These are phyloP conservation scores for Pseudopyricularia cyperi DNA, from an alignment of 2,329 filamentous ascomycete species.

Conservation along the genomic window DNA sequence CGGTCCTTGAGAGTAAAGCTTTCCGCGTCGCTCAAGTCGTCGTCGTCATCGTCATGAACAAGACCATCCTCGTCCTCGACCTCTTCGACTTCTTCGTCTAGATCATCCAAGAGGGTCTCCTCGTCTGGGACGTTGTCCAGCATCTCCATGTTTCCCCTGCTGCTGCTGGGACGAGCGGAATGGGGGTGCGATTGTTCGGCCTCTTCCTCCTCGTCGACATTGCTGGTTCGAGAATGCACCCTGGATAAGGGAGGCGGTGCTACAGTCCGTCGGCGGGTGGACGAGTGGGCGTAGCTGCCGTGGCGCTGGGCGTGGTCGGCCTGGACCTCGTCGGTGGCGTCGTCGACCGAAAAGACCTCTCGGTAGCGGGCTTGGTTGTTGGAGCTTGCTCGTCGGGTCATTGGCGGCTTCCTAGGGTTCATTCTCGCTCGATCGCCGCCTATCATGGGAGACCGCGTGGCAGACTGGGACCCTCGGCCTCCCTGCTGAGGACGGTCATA, in stretches of 20 bases:
- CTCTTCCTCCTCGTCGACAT: conserved; percentile 10
- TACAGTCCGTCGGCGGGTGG: conserved; percentile 23
- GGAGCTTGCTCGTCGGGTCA: conserved; percentile 63
- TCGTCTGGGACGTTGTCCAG: conserved; percentile 22
- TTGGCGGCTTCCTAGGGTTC: conserved; percentile 56
- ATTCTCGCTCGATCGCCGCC: conserved; percentile 33
- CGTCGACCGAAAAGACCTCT: conserved; percentile 82
- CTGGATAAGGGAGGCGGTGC: conserved; percentile 16
- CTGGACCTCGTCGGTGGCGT: conserved; percentile 70
- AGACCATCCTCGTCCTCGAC: conserved; percentile 26
- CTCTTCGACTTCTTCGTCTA: conserved; percentile 24
- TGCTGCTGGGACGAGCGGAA: conserved; percentile 7
- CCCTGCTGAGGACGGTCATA: conserved; percentile 26
- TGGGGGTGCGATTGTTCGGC: conserved; percentile 6
- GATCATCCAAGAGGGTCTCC: conserved; percentile 15
- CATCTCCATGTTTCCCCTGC: conserved; percentile 12
- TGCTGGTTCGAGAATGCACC: conserved; percentile 15
- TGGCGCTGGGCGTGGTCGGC: conserved; percentile 40
- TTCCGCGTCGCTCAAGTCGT: conserved; percentile 76
- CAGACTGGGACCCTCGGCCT: conserved; percentile 13
- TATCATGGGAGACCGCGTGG: conserved; percentile 29
- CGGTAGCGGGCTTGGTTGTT: conserved; percentile 59
- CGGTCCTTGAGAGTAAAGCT: conserved; percentile 96
- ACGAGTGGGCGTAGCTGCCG: conserved; percentile 21
- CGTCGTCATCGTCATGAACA: conserved; percentile 43